Evolutionary conservation across 73 alveolate genomes (phyloP).

Genomic region (Diophrys appendiculata): DNA sequence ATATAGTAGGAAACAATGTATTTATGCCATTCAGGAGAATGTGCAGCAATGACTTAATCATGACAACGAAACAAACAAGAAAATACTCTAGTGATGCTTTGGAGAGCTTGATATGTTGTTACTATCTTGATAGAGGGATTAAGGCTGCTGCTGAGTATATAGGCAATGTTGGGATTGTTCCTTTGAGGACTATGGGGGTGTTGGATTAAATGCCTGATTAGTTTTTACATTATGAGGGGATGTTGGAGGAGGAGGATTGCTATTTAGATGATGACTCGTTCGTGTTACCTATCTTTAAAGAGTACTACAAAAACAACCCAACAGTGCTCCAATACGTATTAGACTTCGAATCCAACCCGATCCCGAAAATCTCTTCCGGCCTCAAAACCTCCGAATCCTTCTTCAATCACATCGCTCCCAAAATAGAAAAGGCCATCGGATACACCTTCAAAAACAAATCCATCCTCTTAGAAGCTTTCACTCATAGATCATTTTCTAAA

Average conservation of each 20-base stretch:
- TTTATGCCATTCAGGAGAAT: background rate
- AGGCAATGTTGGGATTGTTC: slow-evolving; percentile 48
- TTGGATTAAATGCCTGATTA: slow-evolving; percentile 47
- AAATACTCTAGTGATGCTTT: slow-evolving; percentile 54
- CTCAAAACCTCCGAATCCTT: no score
- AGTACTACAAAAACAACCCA: no score
- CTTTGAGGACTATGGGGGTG: slow-evolving; percentile 41
- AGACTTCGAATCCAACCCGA: no score
- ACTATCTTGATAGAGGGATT: slow-evolving; percentile 27
- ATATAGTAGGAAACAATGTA: no score
- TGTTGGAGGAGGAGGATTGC: no score
- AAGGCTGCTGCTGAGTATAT: slow-evolving; percentile 21
- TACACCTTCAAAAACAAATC: slow-evolving; percentile 29
- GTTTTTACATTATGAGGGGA: no score
- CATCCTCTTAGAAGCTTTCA: slow-evolving; percentile 47
- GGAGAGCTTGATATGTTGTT: slow-evolving; percentile 53
- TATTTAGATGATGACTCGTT: no score
- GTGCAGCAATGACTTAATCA: background rate
- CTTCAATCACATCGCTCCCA: no score
- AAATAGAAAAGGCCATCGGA: slow-evolving; percentile 19
- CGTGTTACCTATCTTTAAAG: no score
- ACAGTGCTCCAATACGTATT: no score
- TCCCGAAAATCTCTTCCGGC: no score
- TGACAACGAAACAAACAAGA: background rate
- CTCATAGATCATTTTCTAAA: slow-evolving; percentile 18